These are phyloP conservation scores for Verruconis gallopava DNA, from an alignment of 2,329 filamentous ascomycete genomes.

Conservation along the genomic window DNA sequence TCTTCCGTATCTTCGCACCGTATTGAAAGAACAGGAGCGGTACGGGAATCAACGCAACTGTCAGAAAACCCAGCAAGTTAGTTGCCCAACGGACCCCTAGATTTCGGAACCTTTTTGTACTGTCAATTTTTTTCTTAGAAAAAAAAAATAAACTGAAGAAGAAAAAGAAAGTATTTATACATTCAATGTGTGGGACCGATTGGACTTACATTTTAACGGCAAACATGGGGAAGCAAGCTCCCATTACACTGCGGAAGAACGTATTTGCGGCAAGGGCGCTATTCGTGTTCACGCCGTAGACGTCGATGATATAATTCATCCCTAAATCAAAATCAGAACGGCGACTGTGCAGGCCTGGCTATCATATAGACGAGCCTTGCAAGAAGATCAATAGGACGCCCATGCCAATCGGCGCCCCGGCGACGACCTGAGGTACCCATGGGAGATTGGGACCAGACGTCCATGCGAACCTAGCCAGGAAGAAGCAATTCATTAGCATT, in stretches of 20 bases:
- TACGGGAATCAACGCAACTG: constrained; percentile 24
- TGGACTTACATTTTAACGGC: constrained; percentile 7
- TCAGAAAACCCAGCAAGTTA: constrained; percentile 24
- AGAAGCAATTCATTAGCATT: background rate
- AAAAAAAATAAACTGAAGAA: background rate
- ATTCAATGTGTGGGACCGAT: background rate
- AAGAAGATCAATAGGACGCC: constrained; percentile 35
- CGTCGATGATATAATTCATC: constrained; percentile 28
- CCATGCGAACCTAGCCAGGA: constrained; percentile 29
- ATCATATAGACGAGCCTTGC: constrained; percentile 18
- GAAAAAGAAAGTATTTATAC: background rate
- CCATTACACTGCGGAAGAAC: constrained; percentile 5
- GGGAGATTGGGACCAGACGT: constrained; percentile 32
- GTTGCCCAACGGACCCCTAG: constrained; percentile 10
- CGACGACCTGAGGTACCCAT: constrained; percentile 29
- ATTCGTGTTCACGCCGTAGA: constrained; percentile 4
- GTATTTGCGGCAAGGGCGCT: constrained; percentile 10
- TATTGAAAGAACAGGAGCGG: constrained; percentile 26
- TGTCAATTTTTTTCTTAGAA: constrained; percentile 4
- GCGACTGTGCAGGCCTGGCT: constrained; percentile 37
- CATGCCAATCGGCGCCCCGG: constrained; percentile 29
- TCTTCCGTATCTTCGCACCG: constrained; percentile 14
- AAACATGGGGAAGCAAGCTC: constrained; percentile 10
- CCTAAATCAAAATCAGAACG: constrained; percentile 17
- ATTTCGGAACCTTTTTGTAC: constrained; percentile 8